Evolutionary conservation across 1,139 yeast genomes (phyloP).

Genomic region (Hansenula sp.): DNA sequence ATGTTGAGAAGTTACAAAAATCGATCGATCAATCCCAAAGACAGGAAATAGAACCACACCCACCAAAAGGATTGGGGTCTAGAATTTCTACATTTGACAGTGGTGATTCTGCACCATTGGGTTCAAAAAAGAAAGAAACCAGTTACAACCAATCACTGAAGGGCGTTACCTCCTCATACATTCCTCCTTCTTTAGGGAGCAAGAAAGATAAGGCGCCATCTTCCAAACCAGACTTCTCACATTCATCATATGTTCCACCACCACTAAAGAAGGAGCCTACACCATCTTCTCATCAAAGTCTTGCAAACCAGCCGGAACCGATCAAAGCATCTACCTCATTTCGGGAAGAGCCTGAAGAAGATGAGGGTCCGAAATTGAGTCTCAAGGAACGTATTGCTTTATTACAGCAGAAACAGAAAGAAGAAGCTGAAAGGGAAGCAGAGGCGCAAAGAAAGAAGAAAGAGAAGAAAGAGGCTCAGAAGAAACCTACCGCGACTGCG

Average conservation of each 20-base stretch:
- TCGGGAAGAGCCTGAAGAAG: constrained; percentile 37
- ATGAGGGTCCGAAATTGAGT: constrained; percentile 68
- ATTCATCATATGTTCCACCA: constrained; percentile 24
- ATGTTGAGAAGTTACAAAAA: neutral
- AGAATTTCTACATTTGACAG: constrained; percentile 15
- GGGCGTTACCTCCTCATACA: constrained; percentile 38
- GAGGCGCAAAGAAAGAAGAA: constrained; percentile 56
- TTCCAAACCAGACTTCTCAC: constrained; percentile 13
- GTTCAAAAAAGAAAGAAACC: constrained; percentile 17
- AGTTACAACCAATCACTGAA: constrained; percentile 16
- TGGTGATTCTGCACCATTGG: constrained; percentile 13
- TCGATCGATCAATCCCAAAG: neutral
- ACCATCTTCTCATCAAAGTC: constrained; percentile 16
- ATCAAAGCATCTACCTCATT: neutral
- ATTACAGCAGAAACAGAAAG: constrained; percentile 76
- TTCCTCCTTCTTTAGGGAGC: constrained; percentile 32
- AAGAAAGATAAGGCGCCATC: constrained; percentile 3
- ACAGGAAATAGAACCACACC: neutral
- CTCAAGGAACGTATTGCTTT: constrained; percentile 83
- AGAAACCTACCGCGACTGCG: constrained; percentile 24
- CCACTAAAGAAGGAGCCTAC: constrained; percentile 11
- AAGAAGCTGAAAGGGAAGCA: constrained; percentile 73
- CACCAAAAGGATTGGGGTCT: constrained; percentile 7
- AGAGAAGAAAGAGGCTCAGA: constrained; percentile 47
- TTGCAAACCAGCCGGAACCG: constrained; percentile 11